Percentiles rank a stretch among this genome's conserved stretches.
Conservation (phyloP, 179 eudicot genomes). For the Spergularia azorica region DNA sequence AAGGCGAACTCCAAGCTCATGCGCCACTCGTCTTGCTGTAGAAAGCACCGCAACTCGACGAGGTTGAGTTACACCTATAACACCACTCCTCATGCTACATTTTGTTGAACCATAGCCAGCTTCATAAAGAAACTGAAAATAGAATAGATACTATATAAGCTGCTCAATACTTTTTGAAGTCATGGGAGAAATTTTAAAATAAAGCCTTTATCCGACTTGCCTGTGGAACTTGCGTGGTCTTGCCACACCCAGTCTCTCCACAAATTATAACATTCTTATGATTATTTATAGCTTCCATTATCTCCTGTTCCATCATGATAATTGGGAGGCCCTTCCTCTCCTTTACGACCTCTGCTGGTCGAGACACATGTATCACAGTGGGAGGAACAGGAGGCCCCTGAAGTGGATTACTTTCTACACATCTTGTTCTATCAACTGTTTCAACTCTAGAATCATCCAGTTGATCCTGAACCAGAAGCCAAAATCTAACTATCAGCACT, state of each 20-base stretch:
- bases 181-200: neutral
- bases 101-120: conserved; percentile 79
- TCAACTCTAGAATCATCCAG: conserved; percentile 28
- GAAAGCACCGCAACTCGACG: conserved; percentile 95
- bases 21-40: conserved; percentile 89
- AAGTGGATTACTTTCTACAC: conserved; percentile 25
- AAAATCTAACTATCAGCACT: neutral
- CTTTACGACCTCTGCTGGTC: conserved; percentile 72
- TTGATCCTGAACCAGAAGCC: conserved; percentile 38
- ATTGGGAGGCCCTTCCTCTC: conserved; percentile 83
- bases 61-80: conserved; percentile 96
- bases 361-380: conserved; percentile 68
- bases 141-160: conserved; percentile 10
- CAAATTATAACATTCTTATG: conserved; percentile 68
- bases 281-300: conserved; percentile 92
- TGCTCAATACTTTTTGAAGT: neutral
- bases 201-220: conserved; percentile 35
- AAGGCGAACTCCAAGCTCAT: conserved; percentile 75
- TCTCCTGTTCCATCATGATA: conserved; percentile 96
- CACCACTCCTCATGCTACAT: conserved; percentile 52
- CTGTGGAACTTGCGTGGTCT: conserved; percentile 99
- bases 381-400: conserved; percentile 40
- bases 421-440: conserved; percentile 13
- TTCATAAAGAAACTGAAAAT: conserved; percentile 83
- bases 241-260: conserved; percentile 97